Evolutionary conservation across 2,329 filamentous ascomycete genomes (phyloP), one percentile per base, ranked within the genome.

Genomic region (Monosporascus sp.): DNA sequence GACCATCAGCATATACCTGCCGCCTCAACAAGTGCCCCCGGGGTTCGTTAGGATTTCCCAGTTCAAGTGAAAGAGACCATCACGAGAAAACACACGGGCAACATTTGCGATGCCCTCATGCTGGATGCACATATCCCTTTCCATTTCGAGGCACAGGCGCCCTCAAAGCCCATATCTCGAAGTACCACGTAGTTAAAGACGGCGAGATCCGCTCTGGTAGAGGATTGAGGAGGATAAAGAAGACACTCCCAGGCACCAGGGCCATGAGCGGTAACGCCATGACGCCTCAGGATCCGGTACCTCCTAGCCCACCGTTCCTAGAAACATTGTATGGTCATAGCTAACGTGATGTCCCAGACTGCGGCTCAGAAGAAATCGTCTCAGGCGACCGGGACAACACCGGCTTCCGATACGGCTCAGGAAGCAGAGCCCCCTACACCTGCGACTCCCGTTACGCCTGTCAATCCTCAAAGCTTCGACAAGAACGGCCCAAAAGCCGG

Each of bases 291-390:
- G n/a, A n/a, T n/a, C n/a, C n/a, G n/a, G n/a, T n/a, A n/a, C n/a
- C n/a, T n/a, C n/a, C 60, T 64, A 58, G 67, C 43, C 45, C 6
- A 19, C 20, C 38, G 26, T 43, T 22, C 17, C 24, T 27, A 20
- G 20, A 24, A 40, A 27, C 24, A 19, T 35, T 43, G 31, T 48
- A 41, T 19, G 49, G 46, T 52, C 63, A 27, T 17, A 16, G 41
- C 66, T 71, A 68, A 73, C 59, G 54, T 52, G 58, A 51, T 65
- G 58, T 54, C 58, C 47, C 75, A 77, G 76, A 75, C 73, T 68
- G 80, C 73, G 53, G 79, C 78, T 20, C 74, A 80, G 75, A 91
- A 84, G 78, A 89, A 78, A 74, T 83, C 74, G 62, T 84, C 74
- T 71, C 79, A 79, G 63, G 79, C 65, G 9, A 68, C 77, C 54